Conservation (phyloP, 768 basidiomycete genomes). For the Termitomyces titanicus region DNA sequence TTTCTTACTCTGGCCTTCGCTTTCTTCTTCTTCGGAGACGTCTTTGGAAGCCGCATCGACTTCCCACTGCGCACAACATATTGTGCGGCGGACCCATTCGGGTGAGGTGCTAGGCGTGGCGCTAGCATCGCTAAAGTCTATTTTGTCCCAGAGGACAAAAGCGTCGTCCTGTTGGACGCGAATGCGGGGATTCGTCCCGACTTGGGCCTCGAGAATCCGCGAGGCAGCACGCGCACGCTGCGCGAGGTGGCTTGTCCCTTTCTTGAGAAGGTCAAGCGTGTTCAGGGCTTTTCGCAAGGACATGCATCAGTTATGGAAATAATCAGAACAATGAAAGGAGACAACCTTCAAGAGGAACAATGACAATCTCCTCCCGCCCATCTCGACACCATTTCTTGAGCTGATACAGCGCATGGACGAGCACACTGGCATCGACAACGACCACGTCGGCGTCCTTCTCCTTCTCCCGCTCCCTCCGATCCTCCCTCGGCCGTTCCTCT, state of each 20-base stretch:
- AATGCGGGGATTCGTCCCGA: constrained; percentile 78
- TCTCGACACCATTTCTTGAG: constrained; percentile 82
- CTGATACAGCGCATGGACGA: constrained; percentile 72
- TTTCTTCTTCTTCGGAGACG: background rate
- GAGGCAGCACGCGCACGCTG: constrained; percentile 85
- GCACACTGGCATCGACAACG: constrained; percentile 78
- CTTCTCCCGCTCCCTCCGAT: constrained; percentile 35
- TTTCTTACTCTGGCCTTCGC: constrained; percentile 2
- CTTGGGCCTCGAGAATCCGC: constrained; percentile 83
- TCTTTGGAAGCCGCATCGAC: constrained; percentile 43
- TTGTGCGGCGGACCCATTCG: constrained; percentile 82
- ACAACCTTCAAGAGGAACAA: constrained; percentile 88
- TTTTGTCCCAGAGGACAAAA: constrained; percentile 77
- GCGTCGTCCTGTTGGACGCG: constrained; percentile 81
- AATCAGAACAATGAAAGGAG: background rate
- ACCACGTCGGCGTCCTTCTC: constrained; percentile 71
- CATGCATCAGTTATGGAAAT: background rate
- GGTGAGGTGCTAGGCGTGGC: constrained; percentile 40
- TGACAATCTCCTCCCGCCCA: constrained; percentile 71
- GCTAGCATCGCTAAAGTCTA: constrained; percentile 44
- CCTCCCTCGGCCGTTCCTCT: constrained; percentile 16
- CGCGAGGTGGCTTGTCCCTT: constrained; percentile 75
- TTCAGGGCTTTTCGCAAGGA: constrained; percentile 60
- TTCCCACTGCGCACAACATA: constrained; percentile 82
- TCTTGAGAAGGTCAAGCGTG: constrained; percentile 90